Base-by-base conservation (phyloP, 2,329 filamentous ascomycete species). In the Domatiomyces globalis region DNA sequence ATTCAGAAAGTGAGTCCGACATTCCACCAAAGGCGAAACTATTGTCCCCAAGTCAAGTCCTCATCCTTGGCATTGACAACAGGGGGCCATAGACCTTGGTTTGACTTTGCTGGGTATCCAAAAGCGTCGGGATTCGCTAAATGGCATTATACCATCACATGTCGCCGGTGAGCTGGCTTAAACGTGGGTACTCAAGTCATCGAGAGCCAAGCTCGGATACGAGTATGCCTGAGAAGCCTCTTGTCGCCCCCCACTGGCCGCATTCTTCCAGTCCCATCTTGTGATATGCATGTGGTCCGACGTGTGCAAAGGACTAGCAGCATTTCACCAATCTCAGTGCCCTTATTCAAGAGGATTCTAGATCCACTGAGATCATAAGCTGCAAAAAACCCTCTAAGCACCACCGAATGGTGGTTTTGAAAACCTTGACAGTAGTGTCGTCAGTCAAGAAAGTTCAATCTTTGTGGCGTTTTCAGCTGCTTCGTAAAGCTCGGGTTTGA, bases 1-100 rank as follows among this genome's bases (percentile, higher is more conserved):
- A 79, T 57, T 79, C 77, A 58, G 79, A 80, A 0, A 76, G 65
- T 6, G 74, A 78, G 62, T 80, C 76, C 2, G 73, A 70, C 69
- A 75, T 73, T 17, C 71, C 75, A 15, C 77, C 75, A 54, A 80
- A 67, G 0, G 74, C 75, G 60, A 75, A 80, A 33, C 67, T 65
- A 42, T 61, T 60, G 46, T 65, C 61, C 4, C 58, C 53, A 25
- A 25, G 22, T 25, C 6, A 61, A 58, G 33, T 61, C 54, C 8
- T 57, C 49, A 2, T 58, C 63, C 42, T 51, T 56, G 1, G 63
- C 58, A 49, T 68, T 63, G 17, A 70, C 56, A 4, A 62, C 51
- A 1, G 65, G 56, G 2, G 69, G 68, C 67, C 67, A 71, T 55
- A 71, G 49, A 1, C 69, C 69, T 1, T 67, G 61, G 69, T 71